These are phyloP conservation scores for Polyplosphaeria fusca DNA, from an alignment of 495 filamentous ascomycete species.

Conservation along the genomic window DNA sequence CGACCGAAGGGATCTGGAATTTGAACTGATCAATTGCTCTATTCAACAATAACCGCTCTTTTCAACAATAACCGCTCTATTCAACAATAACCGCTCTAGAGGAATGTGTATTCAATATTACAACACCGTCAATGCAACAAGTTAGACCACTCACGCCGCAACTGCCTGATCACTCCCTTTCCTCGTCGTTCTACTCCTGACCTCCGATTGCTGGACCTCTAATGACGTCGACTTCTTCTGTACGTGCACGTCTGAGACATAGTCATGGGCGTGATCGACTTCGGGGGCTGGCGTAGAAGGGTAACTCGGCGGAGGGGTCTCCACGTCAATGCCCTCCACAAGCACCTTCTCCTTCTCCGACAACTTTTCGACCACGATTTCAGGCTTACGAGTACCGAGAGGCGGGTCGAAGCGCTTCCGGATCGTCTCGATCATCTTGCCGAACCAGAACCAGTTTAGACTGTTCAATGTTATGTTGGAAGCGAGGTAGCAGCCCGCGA, in stretches of 20 bases:
- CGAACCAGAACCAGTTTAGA: constrained; percentile 95
- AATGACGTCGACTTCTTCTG: constrained; percentile 9
- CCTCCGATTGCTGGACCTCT: constrained; percentile 31
- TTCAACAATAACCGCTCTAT: too few species aligned
- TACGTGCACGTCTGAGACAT: constrained; percentile 2
- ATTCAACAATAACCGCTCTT: too few species aligned
- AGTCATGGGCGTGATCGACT: constrained; percentile 5
- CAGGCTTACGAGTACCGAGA: constrained; percentile 38
- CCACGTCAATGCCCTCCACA: constrained; percentile 31
- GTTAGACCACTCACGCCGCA: too few species aligned
- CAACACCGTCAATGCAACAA: too few species aligned
- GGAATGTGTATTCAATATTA: too few species aligned
- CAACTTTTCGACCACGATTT: constrained; percentile 4
- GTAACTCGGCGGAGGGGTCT: constrained; percentile 7
- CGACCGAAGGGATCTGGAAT: too few species aligned
- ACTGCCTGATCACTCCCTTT: not conserved
- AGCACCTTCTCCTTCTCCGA: constrained; percentile 26
- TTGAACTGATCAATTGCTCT: too few species aligned
- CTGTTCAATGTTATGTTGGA: constrained; percentile 78
- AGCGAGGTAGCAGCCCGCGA: constrained; percentile 69
- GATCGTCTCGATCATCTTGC: constrained; percentile 92
- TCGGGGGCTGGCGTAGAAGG: not conserved
- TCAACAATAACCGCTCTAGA: too few species aligned
- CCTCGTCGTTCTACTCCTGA: constrained; percentile 20
- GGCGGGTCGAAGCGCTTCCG: constrained; percentile 81